These are phyloP conservation scores for Cutaneotrichosporon dermatis DNA, from an alignment of 1,284 basidiomycete species.

Conservation along the genomic window DNA sequence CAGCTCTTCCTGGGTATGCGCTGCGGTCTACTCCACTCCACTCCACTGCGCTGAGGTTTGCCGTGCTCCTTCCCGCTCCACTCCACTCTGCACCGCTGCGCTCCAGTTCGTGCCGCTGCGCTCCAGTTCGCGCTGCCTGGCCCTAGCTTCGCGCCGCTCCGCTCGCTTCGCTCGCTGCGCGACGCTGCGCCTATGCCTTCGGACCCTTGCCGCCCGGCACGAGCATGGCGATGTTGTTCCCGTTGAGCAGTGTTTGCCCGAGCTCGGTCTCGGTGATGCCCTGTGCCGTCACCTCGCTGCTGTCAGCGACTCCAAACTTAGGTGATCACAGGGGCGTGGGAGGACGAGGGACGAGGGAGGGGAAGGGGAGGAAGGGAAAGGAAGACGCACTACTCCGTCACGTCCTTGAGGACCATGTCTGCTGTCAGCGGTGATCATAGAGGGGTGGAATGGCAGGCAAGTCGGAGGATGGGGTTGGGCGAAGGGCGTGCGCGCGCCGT, in stretches of 20 bases:
- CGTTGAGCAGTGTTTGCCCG: conserved; percentile 88
- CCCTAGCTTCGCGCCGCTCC: too few relatives aligned
- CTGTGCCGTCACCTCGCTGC: conserved; percentile 76
- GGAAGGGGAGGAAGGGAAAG: too few relatives aligned
- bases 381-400: conserved; percentile 80
- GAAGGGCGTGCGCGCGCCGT: not conserved
- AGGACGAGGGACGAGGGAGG: too few relatives aligned
- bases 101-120: too few relatives aligned
- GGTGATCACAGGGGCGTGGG: not conserved
- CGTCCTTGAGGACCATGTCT: conserved; percentile 99
- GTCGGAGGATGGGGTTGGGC: too few relatives aligned
- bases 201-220: conserved; percentile 20
- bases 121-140: too few relatives aligned
- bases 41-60: too few relatives aligned
- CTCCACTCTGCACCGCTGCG: too few relatives aligned
- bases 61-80: too few relatives aligned
- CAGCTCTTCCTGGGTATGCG: too few relatives aligned
- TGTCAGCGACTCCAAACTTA: not conserved
- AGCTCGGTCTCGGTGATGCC: conserved; percentile 78
- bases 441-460: not conserved
- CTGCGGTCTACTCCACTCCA: too few relatives aligned
- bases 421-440: conserved; percentile 1
- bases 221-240: conserved; percentile 93
- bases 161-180: not conserved
- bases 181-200: conserved; percentile 8